These are phyloP conservation scores for Persicaria tinctoria DNA, from an alignment of 148 eudicot species.

Conservation along the genomic window DNA sequence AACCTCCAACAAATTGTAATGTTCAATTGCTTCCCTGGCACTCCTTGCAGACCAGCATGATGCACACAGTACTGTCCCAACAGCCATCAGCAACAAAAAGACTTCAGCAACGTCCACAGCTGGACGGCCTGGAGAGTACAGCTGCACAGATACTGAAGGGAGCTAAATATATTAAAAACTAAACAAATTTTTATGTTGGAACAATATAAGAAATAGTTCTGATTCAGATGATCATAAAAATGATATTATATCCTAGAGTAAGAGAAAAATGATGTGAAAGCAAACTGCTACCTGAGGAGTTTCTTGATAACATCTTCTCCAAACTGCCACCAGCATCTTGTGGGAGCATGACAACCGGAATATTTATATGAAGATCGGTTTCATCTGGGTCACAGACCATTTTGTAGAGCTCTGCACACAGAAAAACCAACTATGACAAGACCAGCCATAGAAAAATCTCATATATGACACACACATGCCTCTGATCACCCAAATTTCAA, in stretches of 20 bases:
- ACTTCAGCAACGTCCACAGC: conserved; percentile 77
- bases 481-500: background rate
- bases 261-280: background rate
- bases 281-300: conserved; percentile 40
- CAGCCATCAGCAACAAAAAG: conserved; percentile 80
- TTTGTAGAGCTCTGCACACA: conserved; percentile 64
- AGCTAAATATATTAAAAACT: background rate
- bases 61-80: conserved; percentile 76
- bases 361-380: conserved; percentile 70
- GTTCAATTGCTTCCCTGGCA: conserved; percentile 64
- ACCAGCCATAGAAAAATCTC: background rate
- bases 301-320: conserved; percentile 48
- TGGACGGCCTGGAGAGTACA: conserved; percentile 69
- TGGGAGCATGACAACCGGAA: conserved; percentile 77
- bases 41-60: conserved; percentile 92
- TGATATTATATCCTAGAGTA: background rate
- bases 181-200: background rate
- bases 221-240: background rate
- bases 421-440: conserved; percentile 2
- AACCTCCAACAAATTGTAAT: conserved; percentile 21
- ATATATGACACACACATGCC: too few relatives aligned
- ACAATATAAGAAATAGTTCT: background rate
- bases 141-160: conserved; percentile 63
- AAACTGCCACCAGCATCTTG: conserved; percentile 63
- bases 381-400: conserved; percentile 87